Evolutionary conservation across 805 yeast genomes (phyloP), one percentile per base, ranked within the genome.

Genomic region (Debaryomyces maramus): DNA sequence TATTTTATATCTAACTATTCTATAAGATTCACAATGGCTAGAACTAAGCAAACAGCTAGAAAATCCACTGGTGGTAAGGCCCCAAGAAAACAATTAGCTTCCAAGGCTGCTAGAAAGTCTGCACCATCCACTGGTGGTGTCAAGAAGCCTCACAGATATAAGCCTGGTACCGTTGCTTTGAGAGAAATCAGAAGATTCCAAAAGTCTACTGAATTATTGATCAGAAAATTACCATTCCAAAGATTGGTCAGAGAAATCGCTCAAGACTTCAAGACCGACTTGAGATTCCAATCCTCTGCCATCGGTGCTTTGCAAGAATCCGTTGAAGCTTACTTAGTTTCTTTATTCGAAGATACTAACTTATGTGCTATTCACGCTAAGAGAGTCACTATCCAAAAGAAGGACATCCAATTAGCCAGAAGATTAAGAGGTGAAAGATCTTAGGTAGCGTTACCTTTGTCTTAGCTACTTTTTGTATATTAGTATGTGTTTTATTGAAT

Each of bases 341-440:
- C 72, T 36, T 65, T 68, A 55, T 67, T 68, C 43, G 73, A 68
- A 61, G 73, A 68, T 63, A 68, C 73, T 47, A 68, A 68, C 67
- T 68, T 68, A 65, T 68, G 73, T 62, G 73, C 73, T 44, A 68
- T 68, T 52, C 73, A 68, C 67, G 73, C 73, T 49, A 68, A 68
- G 69, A 67, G 73, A 65, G 73, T 68, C 44, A 68, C 74, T 40
- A 68, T 68, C 57, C 73, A 67, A 52, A 67, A 68, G 73, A 68
- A 68, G 64, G 74, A 68, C 55, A 68, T 68, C 55, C 73, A 67
- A 57, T 67, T 68, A 60, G 74, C 74, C 39, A 65, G 74, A 63
- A 67, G 74, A 65, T 67, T 68, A 60, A 67, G 74, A 67, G 74
- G 74, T 54, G 73, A 68, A 61, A 65, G 72, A 64, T 64, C 73